Percentiles rank a stretch among this genome's conserved stretches.
These are phyloP conservation scores for Cicer chorassanicum DNA, from an alignment of 306 rosid genomes.

Conservation along the genomic window DNA sequence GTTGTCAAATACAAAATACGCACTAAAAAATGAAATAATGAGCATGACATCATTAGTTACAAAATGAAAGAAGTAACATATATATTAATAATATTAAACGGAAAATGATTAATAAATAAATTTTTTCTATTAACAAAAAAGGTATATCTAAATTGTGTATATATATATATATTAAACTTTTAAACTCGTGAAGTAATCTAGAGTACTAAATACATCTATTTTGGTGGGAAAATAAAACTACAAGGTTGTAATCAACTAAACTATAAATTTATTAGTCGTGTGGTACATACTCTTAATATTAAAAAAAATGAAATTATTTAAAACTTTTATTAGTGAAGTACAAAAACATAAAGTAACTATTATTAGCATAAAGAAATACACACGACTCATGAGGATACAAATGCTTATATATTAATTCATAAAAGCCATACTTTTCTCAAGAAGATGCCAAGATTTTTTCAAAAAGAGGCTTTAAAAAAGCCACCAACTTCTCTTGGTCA, in stretches of 20 bases:
- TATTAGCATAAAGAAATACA: not conserved
- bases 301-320: not conserved
- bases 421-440: not conserved
- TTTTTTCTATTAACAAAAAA: too few species aligned
- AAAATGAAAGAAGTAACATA: too few species aligned
- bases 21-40: too few species aligned
- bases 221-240: not conserved
- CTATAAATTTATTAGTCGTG: not conserved
- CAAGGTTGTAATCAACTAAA: not conserved
- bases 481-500: slow-evolving; percentile 15
- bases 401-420: not conserved
- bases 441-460: slow-evolving; percentile 7
- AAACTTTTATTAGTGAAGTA: slow-evolving; percentile 14
- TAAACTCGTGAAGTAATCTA: not conserved
- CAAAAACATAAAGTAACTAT: not conserved
- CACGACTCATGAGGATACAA: not conserved
- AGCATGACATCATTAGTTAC: not conserved
- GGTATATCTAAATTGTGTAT: too few species aligned
- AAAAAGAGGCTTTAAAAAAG: not conserved
- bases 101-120: too few species aligned
- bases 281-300: not conserved
- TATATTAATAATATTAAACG: too few species aligned
- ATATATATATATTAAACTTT: not conserved
- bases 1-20: too few species aligned
- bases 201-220: not conserved